phyloP scores from a whole-genome alignment of 2,329 filamentous ascomycete species.

The Microdochium nivale region DNA sequence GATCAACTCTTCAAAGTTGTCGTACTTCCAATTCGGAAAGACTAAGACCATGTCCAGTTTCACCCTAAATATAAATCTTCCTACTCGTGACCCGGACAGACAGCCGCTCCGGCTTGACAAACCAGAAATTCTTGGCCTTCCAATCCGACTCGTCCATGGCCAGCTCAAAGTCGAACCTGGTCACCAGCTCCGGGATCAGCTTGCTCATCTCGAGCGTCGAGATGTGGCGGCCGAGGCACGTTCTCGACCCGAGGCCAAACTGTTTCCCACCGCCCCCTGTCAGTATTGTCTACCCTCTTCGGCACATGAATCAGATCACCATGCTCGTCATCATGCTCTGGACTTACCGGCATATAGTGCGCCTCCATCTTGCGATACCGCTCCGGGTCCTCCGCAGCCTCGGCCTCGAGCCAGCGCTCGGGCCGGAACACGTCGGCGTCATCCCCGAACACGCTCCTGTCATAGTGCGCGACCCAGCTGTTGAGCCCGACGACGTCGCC shows the following conservation, averaged over 20 bases:
- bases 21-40: too few relatives aligned
- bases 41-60: too few relatives aligned
- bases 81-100: too few relatives aligned
- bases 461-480: constrained; percentile 30
- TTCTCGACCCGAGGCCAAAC: constrained; percentile 25
- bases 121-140: constrained; percentile 8
- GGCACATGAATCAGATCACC: too few relatives aligned
- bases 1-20: too few relatives aligned
- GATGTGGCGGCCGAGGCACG: constrained; percentile 27
- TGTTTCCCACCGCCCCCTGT: too few relatives aligned
- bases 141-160: constrained; percentile 1
- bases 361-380: constrained; percentile 10
- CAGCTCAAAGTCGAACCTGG: constrained; percentile 8
- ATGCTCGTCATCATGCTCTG: too few relatives aligned
- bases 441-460: constrained; percentile 28
- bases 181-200: constrained; percentile 18
- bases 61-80: too few relatives aligned
- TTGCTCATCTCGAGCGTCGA: constrained; percentile 27
- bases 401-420: too few relatives aligned
- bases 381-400: constrained; percentile 18
- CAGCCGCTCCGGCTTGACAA: too few relatives aligned
- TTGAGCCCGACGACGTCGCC: constrained; percentile 31
- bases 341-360: constrained; percentile 27
- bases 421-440: constrained; percentile 17
- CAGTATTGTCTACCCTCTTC: too few relatives aligned